Percentiles rank a stretch among this genome's conserved stretches.
These are phyloP conservation scores for Friedmanniomyces endolithicus DNA, from an alignment of 495 filamentous ascomycete genomes.

Conservation along the genomic window DNA sequence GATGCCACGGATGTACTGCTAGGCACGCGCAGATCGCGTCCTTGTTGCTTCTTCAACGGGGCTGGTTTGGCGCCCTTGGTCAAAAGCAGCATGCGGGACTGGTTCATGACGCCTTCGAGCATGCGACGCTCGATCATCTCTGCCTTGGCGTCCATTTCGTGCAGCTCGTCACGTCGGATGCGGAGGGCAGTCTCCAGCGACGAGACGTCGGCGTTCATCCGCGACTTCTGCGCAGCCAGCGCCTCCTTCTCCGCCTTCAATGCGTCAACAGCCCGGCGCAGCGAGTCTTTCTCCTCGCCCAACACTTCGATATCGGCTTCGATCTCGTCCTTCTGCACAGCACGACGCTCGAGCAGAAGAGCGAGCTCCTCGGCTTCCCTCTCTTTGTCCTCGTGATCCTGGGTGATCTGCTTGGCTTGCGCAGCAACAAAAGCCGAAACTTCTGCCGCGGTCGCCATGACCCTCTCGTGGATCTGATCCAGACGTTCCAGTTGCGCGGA, in stretches of 20 bases:
- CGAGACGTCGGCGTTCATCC: constrained; percentile 70
- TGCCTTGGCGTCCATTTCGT: constrained; percentile 74
- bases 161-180: constrained; percentile 79
- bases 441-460: constrained; percentile 71
- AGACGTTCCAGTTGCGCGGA: constrained; percentile 59
- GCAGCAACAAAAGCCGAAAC: constrained; percentile 73
- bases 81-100: constrained; percentile 74
- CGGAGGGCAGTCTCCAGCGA: constrained; percentile 77
- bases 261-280: constrained; percentile 27
- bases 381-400: constrained; percentile 68
- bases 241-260: constrained; percentile 39
- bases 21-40: constrained; percentile 51
- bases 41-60: constrained; percentile 43
- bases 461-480: constrained; percentile 79
- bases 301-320: constrained; percentile 56
- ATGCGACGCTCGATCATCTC: constrained; percentile 83
- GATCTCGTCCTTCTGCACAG: constrained; percentile 65
- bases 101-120: constrained; percentile 87
- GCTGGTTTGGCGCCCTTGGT: constrained; percentile 35
- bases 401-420: constrained; percentile 64
- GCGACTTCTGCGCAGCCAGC: constrained; percentile 57
- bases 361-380: constrained; percentile 71
- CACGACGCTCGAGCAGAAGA: constrained; percentile 63
- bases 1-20: constrained; percentile 36
- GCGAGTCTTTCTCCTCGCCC: constrained; percentile 45